These are phyloP conservation scores for Ophiocordyceps camponoti-leonardi DNA, from an alignment of 2,329 filamentous ascomycete species.

Conservation along the genomic window DNA sequence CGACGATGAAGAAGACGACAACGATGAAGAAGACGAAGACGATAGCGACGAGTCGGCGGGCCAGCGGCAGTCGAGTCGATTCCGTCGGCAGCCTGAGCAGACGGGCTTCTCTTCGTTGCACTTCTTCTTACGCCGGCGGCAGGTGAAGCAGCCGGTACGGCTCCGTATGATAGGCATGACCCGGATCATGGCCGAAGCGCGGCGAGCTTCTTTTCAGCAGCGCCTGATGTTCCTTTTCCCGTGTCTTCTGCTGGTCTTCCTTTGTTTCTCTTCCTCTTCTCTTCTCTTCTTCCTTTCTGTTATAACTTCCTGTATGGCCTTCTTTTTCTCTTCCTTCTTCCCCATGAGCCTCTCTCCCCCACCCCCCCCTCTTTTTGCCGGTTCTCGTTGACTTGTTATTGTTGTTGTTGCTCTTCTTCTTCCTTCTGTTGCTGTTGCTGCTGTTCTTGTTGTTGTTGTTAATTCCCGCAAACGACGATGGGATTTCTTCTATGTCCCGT, in stretches of 20 bases:
- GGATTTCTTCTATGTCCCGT: too few relatives aligned
- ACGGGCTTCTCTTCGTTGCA: constrained; percentile 35
- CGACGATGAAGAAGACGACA: not conserved
- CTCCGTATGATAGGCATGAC: constrained; percentile 17
- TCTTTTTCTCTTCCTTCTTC: too few relatives aligned
- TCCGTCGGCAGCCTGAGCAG: constrained; percentile 34
- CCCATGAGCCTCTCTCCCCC: not conserved
- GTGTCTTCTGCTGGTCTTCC: too few relatives aligned
- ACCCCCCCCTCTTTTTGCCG: not conserved
- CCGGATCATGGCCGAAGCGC: constrained; percentile 7
- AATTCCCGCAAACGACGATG: too few relatives aligned
- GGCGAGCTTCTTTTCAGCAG: not conserved
- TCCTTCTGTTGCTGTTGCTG: too few relatives aligned
- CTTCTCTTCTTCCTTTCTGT: not conserved
- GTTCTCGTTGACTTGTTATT: not conserved
- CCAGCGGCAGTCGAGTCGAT: constrained; percentile 36
- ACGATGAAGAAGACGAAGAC: not conserved
- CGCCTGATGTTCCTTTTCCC: too few relatives aligned
- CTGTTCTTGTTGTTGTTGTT: too few relatives aligned
- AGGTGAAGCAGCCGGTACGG: constrained; percentile 28
- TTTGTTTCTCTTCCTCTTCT: not conserved
- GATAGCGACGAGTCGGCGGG: constrained; percentile 6
- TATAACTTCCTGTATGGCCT: not conserved
- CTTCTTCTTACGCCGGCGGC: constrained; percentile 34
- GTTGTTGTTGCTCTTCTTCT: too few relatives aligned